Base-by-base conservation (phyloP, 2,329 filamentous ascomycete genomes). In the Ophiostoma sp. region DNA sequence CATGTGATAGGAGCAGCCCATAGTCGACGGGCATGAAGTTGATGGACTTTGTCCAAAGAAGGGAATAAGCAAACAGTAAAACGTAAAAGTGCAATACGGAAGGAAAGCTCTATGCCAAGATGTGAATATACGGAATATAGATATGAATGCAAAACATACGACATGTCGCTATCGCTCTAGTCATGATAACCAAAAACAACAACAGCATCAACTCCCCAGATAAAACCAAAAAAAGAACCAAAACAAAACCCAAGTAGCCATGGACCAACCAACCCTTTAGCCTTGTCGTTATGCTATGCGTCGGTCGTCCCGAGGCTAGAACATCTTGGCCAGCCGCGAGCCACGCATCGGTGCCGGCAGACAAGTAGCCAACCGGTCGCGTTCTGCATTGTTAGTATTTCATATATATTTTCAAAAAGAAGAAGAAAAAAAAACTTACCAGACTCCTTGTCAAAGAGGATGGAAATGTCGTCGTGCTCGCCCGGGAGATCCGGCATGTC, bases 401-500 rank as follows among this genome's bases (percentile, higher is more conserved):
- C 2, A 67, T n/a, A n/a, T n/a, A n/a, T n/a, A n/a, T n/a, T n/a
- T n/a, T n/a, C n/a, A n/a, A n/a, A 69, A 15, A 70, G 57, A 23
- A 68, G 23, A 35, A 62, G 15, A 65, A 17, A 64, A 69, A 67
- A 52, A 39, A 68, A 84, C 90, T 82, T 80, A 93, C 91, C 90
- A 76, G 85, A 82, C 77, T 92, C 90, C 65, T 84, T 89, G 73
- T 96, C 93, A 82, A 97, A 97, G 72, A 89, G 80, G 76, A 97
- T 89, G 13, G 89, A 86, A 74, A 97, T 92, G 80, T 97, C 94
- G 78, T 97, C 94, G 79, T 97, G 93, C 80, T 97, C 94, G 68
- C 92, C 92, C 0, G 93, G 92, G 78, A 96, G 91, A 75, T 97
- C 93, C 23, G 93, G 90, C 78, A 93, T 87, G 79, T 97, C 94